Evolutionary conservation across 2,329 filamentous ascomycete genomes (phyloP).

Genomic region (Diaporthe caulivora): DNA sequence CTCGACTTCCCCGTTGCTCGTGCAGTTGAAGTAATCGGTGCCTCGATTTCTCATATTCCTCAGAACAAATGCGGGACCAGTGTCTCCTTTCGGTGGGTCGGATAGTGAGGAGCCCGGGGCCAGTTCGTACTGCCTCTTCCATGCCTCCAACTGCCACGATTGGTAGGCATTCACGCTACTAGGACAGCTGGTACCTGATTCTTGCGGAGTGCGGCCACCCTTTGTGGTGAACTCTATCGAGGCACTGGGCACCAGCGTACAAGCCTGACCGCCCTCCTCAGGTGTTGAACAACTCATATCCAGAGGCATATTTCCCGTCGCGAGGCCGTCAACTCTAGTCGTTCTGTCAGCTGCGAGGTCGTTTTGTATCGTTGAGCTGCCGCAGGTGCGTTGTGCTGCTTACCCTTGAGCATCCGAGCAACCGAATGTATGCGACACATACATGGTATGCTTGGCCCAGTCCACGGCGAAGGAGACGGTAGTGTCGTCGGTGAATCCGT

Average conservation of each 20-base stretch:
- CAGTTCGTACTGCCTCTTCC: slow-evolving; percentile 12
- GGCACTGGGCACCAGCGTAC: neutral
- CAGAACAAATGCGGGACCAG: neutral
- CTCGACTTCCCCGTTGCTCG: neutral
- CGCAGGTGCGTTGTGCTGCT: neutral
- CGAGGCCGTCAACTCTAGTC: neutral
- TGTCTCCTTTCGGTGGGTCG: slow-evolving; percentile 8
- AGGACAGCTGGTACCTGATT: neutral
- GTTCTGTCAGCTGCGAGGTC: neutral
- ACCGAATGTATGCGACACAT: slow-evolving; percentile 50
- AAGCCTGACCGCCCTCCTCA: neutral
- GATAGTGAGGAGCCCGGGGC: neutral
- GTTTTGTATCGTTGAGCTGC: neutral
- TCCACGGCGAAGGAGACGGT: slow-evolving; percentile 51
- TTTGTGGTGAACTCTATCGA: slow-evolving; percentile 1
- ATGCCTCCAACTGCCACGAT: slow-evolving; percentile 2
- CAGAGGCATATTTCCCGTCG: neutral
- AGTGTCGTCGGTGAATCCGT: slow-evolving; percentile 47
- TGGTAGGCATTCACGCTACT: neutral
- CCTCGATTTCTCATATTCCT: neutral
- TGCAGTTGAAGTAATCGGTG: neutral
- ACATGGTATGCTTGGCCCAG: slow-evolving; percentile 50
- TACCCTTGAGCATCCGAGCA: slow-evolving; percentile 49
- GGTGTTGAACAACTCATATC: neutral
- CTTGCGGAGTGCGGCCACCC: neutral